Evolutionary conservation across 2,329 filamentous ascomycete genomes (phyloP).

Genomic region (Aureobasidium sp.): DNA sequence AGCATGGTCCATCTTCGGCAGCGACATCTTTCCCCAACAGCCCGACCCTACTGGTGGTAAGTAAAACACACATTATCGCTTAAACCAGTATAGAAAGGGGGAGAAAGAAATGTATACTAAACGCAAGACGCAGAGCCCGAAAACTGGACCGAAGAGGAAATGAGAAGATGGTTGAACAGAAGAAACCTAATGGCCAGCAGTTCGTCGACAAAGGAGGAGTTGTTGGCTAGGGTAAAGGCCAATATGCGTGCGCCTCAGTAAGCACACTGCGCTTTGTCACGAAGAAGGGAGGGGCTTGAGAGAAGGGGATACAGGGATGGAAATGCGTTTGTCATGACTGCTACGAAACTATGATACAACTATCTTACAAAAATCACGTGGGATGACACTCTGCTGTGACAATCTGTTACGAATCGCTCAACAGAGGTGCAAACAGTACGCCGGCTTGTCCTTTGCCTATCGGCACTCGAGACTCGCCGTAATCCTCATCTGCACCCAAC

Average conservation of each 20-base stretch:
- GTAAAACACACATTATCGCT: not conserved
- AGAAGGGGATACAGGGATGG: not conserved
- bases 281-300: not conserved
- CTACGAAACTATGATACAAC: constrained; percentile 6
- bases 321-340: not conserved
- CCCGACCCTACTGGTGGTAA: constrained; percentile 70
- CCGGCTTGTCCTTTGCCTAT: constrained; percentile 37
- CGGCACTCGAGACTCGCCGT: constrained; percentile 47
- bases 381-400: not conserved
- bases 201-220: constrained; percentile 52
- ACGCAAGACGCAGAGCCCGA: constrained; percentile 45
- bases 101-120: not conserved
- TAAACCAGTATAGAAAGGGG: not conserved
- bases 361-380: not conserved
- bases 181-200: constrained; percentile 54
- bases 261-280: not conserved
- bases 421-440: constrained; percentile 44
- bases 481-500: constrained; percentile 48
- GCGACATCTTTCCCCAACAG: constrained; percentile 70
- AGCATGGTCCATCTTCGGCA: constrained; percentile 76
- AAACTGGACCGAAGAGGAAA: constrained; percentile 70
- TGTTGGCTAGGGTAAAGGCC: constrained; percentile 60
- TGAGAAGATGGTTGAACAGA: constrained; percentile 69
- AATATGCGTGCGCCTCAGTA: constrained; percentile 48
- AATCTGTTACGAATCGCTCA: constrained; percentile 18